Evolutionary conservation across 805 yeast genomes (phyloP), one percentile per base, ranked within the genome.

Genomic region (Kazachstania africana): DNA sequence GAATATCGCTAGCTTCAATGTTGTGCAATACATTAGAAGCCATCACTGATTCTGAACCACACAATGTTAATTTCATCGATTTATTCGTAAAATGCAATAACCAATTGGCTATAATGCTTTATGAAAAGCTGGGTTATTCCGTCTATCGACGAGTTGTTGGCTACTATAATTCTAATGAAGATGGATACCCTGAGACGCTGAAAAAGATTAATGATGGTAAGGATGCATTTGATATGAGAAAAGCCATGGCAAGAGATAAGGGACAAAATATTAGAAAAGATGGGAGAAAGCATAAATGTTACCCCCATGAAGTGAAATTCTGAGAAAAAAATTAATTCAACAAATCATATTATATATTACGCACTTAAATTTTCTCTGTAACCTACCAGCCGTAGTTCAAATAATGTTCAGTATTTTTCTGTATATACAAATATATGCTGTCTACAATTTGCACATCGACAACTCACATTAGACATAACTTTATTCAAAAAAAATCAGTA

Each of bases 171-270:
- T 47, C 62, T 4, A 60, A 59, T 2, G 62, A 62, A 35, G 69
- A 72, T n/a, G 50, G 56, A 3, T 68, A 67, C 36, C 60, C 60
- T 0, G 26, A 35, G 1, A 48, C 53, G 15, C 53, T 68, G 21
- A 68, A 62, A 21, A 59, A 60, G 18, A 50, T 63, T 8, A 59
- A 73, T 40, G 95, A 87, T 55, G 69, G 66, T 14, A 66, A 70
- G 28, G 96, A 88, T 61, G 97, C 95, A 0, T 87, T 73, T 53
- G 94, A 83, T 52, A 80, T 81, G 94, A 59, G 94, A 34, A 72
- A 75, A 45, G 62, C 72, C 18, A 62, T 78, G 56, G 63, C 61
- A 4, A 55, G 83, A 33, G 88, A 81, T 47, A 45, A 47, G 1
- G 63, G 70, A 0, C 40, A 57, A 8, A 72, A 80, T 12, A 62